Evolutionary conservation across 164 flowering plant species (phyloP).

Genomic region (Stephania yunnanensis): DNA sequence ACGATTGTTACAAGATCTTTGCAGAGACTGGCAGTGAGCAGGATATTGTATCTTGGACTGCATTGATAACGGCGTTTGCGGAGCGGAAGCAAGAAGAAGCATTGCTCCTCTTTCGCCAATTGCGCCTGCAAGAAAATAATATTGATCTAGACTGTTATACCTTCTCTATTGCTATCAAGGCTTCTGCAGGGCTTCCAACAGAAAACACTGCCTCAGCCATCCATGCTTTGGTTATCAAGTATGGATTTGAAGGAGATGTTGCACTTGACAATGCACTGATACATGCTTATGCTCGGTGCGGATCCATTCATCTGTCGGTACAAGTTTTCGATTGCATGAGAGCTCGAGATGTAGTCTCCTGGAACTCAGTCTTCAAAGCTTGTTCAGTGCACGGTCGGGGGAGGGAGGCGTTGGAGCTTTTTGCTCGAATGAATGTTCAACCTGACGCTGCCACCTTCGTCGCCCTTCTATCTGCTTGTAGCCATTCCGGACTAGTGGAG

Average conservation of each 20-base stretch:
- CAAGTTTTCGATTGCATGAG: slow-evolving; percentile 44
- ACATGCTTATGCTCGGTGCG: slow-evolving; percentile 72
- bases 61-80: slow-evolving; percentile 48
- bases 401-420: slow-evolving; percentile 43
- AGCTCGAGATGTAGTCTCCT: slow-evolving; percentile 48
- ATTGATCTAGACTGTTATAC: slow-evolving; percentile 48
- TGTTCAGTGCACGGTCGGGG: slow-evolving; percentile 68
- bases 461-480: slow-evolving; percentile 69
- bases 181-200: slow-evolving; percentile 58
- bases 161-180: slow-evolving; percentile 58
- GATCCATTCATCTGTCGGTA: slow-evolving; percentile 40
- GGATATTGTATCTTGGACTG: slow-evolving; percentile 74
- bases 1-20: slow-evolving; percentile 47
- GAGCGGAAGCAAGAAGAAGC: slow-evolving; percentile 52
- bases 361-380: slow-evolving; percentile 81
- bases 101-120: slow-evolving; percentile 38
- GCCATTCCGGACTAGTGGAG: slow-evolving; percentile 66
- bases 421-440: slow-evolving; percentile 35
- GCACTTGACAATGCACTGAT: slow-evolving; percentile 57
- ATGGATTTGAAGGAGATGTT: slow-evolving; percentile 40
- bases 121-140: slow-evolving; percentile 28
- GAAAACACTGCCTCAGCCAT: slow-evolving; percentile 43
- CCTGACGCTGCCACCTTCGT: slow-evolving; percentile 72
- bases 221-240: slow-evolving; percentile 43
- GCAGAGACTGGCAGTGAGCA: slow-evolving; percentile 27